Base-by-base conservation (phyloP, 495 filamentous ascomycete species). In the Penicillium turbatum region DNA sequence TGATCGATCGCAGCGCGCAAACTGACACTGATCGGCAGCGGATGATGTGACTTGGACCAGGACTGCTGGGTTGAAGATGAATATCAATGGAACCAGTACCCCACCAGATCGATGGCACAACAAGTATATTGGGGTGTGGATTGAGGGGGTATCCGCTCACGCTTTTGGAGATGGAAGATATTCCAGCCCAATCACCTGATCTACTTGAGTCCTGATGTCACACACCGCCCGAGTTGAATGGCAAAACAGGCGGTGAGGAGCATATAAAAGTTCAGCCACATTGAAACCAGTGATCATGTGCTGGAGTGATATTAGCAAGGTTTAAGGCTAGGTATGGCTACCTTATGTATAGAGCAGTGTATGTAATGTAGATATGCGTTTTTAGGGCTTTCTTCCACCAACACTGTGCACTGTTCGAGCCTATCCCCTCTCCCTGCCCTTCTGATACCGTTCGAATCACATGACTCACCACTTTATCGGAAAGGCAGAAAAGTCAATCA, bases 181-280 rank as follows among this genome's bases (percentile, higher is more conserved):
- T 66, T 62, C 61, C 54, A 61, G 62, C 56, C 64, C 29, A 60
- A 65, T 62, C 64, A 62, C 54, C 58, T 62, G 64, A 66, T 50
- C 21, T 35, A 51, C 48, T 44, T 49, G 21, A 30, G 41, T 30
- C 27, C 41, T 17, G 27, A 44, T 44, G 27, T 44, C 27, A 30
- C n/a, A 44, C 41, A 54, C 43, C 51, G 51, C 51, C 51, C 34
- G 5, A 11, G 6, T 16, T 19, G 8, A 6, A 5, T 32, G 32
- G 19, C 19, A 27, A 13, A 17, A 35, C 29, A 8, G 49, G 49
- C 49, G 49, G 49, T 51, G 48, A 51, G 19, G 5, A 5, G 16
- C n/a, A 15, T 30, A 16, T 16, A 2, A 12, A 31, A 12, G 41
- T 44, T 44, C 15, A 44, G 26, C 27, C 27, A 17, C 12, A 29